phyloP scores from a whole-genome alignment of 1,139 yeast species.

The Blastobotrys apis region DNA sequence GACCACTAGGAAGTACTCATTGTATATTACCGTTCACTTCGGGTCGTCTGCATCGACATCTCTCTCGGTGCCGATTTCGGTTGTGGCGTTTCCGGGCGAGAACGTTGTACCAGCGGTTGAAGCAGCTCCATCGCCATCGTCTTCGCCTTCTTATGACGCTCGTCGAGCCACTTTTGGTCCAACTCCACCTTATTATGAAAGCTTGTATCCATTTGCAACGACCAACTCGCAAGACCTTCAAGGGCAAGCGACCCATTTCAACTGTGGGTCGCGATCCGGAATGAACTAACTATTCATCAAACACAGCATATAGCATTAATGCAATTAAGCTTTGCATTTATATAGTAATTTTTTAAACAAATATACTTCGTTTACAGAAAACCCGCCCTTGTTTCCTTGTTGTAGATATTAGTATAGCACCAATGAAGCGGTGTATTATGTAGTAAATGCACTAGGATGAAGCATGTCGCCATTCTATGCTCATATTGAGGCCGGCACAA shows the following conservation, averaged over 20 bases:
- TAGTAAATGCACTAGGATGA: too few relatives aligned
- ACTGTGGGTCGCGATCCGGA: too few relatives aligned
- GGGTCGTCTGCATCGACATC: neutral
- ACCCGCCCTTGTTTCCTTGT: too few relatives aligned
- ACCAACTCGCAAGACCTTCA: neutral
- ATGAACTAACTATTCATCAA: too few relatives aligned
- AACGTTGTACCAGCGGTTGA: neutral
- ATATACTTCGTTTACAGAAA: too few relatives aligned
- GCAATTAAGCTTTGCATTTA: neutral
- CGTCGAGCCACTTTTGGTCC: slow-evolving; percentile 2
- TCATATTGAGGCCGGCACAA: too few relatives aligned
- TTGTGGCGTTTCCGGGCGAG: neutral
- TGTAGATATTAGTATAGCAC: too few relatives aligned
- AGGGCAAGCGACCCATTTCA: too few relatives aligned
- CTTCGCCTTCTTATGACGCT: neutral
- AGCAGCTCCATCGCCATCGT: neutral
- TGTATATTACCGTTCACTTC: slow-evolving; percentile 7
- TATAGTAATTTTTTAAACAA: too few relatives aligned
- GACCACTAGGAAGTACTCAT: slow-evolving; percentile 7
- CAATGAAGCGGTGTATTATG: too few relatives aligned
- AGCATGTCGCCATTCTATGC: too few relatives aligned
- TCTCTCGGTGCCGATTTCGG: slow-evolving; percentile 5
- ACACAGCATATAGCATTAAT: neutral
- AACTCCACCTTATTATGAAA: slow-evolving; percentile 6
- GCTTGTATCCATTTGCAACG: slow-evolving; percentile 3